A percentile compares a stretch with the other conserved stretches of the same genome.
These are phyloP conservation scores for Rubia occidens DNA, from an alignment of 305 asterid genomes.

Conservation along the genomic window DNA sequence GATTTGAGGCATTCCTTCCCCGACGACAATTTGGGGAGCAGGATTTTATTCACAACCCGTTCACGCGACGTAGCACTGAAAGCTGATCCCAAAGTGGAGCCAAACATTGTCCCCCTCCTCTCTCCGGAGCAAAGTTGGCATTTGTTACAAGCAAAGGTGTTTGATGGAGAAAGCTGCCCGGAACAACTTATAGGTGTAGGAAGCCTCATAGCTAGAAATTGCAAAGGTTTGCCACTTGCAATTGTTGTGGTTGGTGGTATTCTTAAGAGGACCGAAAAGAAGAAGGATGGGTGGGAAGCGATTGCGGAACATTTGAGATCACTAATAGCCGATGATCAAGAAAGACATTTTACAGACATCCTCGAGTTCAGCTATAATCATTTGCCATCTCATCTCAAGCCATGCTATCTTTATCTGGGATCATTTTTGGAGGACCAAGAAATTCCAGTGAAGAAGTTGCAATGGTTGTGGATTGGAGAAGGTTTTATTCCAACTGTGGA, in stretches of 20 bases:
- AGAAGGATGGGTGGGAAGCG: constrained; percentile 15
- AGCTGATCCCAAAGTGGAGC: neutral
- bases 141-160: constrained; percentile 11
- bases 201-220: neutral
- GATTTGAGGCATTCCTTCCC: neutral
- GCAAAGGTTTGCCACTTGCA: constrained; percentile 22
- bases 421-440: constrained; percentile 18
- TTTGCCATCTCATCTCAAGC: constrained; percentile 20
- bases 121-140: constrained; percentile 15
- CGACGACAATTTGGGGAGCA: constrained; percentile 2
- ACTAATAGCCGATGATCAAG: neutral
- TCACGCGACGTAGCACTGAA: neutral
- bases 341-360: constrained; percentile 9
- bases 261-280: constrained; percentile 1
- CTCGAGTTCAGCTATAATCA: constrained; percentile 20
- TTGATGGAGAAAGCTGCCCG: constrained; percentile 4
- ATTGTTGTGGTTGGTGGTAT: constrained; percentile 20
- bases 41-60: constrained; percentile 5
- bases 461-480: constrained; percentile 24
- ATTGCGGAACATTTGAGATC: constrained; percentile 12
- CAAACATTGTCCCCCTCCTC: neutral
- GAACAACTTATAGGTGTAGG: neutral
- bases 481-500: constrained; percentile 19
- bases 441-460: constrained; percentile 2
- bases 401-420: constrained; percentile 31